phyloP scores from a whole-genome alignment of 1,284 basidiomycete species.

The Somion occarium region DNA sequence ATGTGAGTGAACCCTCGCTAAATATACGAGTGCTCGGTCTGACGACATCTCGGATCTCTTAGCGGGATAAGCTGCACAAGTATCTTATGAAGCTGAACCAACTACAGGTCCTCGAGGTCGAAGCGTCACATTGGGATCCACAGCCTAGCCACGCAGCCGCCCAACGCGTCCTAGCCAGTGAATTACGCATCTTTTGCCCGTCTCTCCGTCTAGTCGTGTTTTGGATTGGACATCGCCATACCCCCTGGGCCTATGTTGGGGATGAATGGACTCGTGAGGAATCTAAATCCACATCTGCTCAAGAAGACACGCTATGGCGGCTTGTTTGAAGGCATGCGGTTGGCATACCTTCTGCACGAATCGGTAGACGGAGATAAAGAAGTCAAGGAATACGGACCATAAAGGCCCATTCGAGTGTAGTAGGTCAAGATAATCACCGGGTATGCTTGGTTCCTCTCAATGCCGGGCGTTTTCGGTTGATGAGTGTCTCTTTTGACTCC shows the following conservation, averaged over 20 bases:
- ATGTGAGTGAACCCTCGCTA: constrained; percentile 20
- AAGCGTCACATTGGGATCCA: constrained; percentile 25
- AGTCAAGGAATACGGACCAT: constrained; percentile 6
- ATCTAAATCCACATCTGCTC: constrained; percentile 10
- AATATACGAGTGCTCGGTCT: background rate
- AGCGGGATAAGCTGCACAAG: constrained; percentile 25
- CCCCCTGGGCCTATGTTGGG: constrained; percentile 19
- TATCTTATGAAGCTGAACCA: constrained; percentile 21
- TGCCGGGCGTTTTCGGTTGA: background rate
- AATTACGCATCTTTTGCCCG: constrained; percentile 27
- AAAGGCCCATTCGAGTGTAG: background rate
- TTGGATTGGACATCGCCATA: constrained; percentile 23
- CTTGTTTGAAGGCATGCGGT: constrained; percentile 3
- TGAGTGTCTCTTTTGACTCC: background rate
- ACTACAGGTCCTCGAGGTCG: constrained; percentile 26
- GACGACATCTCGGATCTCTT: constrained; percentile 2
- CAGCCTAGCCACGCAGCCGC: constrained; percentile 15
- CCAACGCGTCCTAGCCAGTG: constrained; percentile 25
- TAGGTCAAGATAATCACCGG: background rate
- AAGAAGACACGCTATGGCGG: constrained; percentile 22
- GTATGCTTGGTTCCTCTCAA: background rate
- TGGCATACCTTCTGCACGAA: background rate
- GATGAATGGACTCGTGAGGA: constrained; percentile 21
- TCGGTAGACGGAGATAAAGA: constrained; percentile 6
- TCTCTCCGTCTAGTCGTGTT: constrained; percentile 21